Evolutionary conservation across 2,329 filamentous ascomycete genomes (phyloP).

Genomic region (Bipolaris victoriae): DNA sequence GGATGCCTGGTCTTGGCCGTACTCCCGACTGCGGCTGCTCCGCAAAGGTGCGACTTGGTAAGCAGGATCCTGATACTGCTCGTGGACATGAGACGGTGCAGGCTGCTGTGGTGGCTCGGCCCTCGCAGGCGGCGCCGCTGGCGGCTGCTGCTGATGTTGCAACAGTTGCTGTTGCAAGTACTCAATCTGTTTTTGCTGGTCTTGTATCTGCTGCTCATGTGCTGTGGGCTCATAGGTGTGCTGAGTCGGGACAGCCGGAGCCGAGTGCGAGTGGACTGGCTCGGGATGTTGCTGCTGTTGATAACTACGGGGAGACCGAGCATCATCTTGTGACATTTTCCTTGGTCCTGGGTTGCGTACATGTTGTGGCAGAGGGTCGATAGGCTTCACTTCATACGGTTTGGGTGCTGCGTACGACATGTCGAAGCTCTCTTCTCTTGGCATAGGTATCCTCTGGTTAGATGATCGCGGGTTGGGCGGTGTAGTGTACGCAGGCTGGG

Average conservation of each 20-base stretch:
- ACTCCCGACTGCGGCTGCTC: conserved; percentile 36
- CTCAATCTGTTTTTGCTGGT: conserved; percentile 20
- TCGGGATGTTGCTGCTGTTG: conserved; percentile 29
- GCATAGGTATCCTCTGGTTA: conserved; percentile 25
- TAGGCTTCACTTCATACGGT: conserved; percentile 44
- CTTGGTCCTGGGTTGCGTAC: conserved; percentile 27
- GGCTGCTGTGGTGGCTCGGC: conserved; percentile 17
- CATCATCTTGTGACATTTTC: conserved; percentile 38
- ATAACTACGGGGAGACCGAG: conserved; percentile 29
- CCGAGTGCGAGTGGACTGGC: conserved; percentile 54
- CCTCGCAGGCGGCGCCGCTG: conserved; percentile 1
- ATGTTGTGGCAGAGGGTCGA: conserved; percentile 37
- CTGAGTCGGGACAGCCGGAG: conserved; percentile 50
- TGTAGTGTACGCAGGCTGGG: conserved; percentile 31
- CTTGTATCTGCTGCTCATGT: conserved; percentile 17
- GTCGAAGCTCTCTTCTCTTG: conserved; percentile 38
- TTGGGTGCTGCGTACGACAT: conserved; percentile 48
- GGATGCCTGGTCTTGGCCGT: conserved; percentile 29
- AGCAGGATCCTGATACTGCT: conserved; percentile 37
- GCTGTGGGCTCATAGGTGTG: conserved; percentile 30
- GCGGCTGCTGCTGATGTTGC: conserved; percentile 25
- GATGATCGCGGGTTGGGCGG: conserved; percentile 35
- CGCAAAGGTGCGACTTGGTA: conserved; percentile 46
- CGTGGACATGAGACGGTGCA: conserved; percentile 24
- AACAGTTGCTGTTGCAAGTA: conserved; percentile 20